Conservation (phyloP, 371 early-diverging fungal species). For the Nosema granulosis region DNA sequence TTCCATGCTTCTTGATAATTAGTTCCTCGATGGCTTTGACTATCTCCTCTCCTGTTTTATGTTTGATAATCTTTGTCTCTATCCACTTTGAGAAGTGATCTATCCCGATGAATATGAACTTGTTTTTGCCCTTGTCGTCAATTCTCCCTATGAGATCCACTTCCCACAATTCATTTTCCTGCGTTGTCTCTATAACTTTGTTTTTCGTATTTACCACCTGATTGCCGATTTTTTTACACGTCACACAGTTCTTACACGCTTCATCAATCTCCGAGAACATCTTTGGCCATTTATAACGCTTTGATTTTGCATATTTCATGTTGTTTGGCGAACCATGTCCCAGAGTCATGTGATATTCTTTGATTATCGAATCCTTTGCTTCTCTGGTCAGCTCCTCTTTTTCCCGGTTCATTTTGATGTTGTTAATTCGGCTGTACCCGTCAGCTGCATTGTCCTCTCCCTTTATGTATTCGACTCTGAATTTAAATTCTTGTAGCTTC, state of each 20-base stretch:
- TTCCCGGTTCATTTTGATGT: background rate
- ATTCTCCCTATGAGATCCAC: constrained; percentile 23
- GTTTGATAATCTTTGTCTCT: constrained; percentile 2
- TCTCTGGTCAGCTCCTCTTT: background rate
- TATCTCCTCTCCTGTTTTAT: background rate
- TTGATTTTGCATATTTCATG: background rate
- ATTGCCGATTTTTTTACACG: background rate
- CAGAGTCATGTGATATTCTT: background rate
- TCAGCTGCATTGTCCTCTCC: constrained; percentile 33
- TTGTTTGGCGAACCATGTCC: background rate
- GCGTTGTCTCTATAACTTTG: background rate
- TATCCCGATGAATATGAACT: constrained; percentile 9
- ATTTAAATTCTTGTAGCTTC: constrained; percentile 12
- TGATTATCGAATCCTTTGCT: too few species aligned
- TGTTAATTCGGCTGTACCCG: constrained; percentile 9
- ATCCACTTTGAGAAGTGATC: background rate
- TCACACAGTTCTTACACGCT: background rate
- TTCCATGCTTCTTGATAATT: constrained; percentile 26
- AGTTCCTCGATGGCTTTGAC: background rate
- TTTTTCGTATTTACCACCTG: background rate
- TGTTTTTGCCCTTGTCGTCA: background rate
- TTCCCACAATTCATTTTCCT: constrained; percentile 12
- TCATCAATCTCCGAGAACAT: constrained; percentile 13
- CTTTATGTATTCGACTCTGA: constrained; percentile 14
- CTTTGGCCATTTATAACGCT: constrained; percentile 1